Evolutionary conservation across 495 filamentous ascomycete genomes (phyloP).

Genomic region (Penicillium roqueforti): DNA sequence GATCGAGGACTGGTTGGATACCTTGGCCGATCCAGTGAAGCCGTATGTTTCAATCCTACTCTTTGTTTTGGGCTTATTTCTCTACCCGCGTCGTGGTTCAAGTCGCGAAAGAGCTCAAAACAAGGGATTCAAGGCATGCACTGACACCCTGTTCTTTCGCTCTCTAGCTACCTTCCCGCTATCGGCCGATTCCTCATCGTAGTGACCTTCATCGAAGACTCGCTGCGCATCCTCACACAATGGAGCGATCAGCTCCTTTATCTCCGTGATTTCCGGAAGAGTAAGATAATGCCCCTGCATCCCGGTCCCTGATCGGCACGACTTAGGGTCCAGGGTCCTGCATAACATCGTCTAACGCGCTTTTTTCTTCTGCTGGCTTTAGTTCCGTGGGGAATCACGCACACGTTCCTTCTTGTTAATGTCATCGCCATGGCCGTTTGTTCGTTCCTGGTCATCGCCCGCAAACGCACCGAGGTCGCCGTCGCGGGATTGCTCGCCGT

Average conservation of each 20-base stretch:
- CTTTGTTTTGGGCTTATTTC: neutral
- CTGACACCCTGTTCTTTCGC: conserved; percentile 35
- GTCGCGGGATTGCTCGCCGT: conserved; percentile 86
- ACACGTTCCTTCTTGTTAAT: conserved; percentile 88
- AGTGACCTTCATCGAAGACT: conserved; percentile 97
- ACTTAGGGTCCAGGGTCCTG: neutral
- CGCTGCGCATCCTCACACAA: conserved; percentile 93
- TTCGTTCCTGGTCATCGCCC: conserved; percentile 80
- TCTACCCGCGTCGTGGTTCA: neutral
- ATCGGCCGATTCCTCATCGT: conserved; percentile 97
- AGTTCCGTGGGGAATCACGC: conserved; percentile 89
- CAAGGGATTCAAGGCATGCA: conserved; percentile 20
- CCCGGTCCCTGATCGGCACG: conserved; percentile 7
- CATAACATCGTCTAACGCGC: conserved; percentile 17
- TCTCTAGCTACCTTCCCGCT: conserved; percentile 77
- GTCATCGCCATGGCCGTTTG: conserved; percentile 83
- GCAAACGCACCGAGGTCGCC: conserved; percentile 87
- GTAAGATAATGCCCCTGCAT: conserved; percentile 49
- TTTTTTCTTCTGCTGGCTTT: conserved; percentile 6
- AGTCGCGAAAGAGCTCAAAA: conserved; percentile 11
- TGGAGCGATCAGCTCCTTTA: conserved; percentile 95
- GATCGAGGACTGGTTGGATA: conserved; percentile 93
- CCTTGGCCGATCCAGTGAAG: conserved; percentile 83
- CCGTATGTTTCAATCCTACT: conserved; percentile 64
- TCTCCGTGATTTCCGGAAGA: conserved; percentile 86